A percentile compares a stretch with the other conserved stretches of the same genome.
phyloP scores from a whole-genome alignment of 106 monocot species.

The Narthecium ossifragum region DNA sequence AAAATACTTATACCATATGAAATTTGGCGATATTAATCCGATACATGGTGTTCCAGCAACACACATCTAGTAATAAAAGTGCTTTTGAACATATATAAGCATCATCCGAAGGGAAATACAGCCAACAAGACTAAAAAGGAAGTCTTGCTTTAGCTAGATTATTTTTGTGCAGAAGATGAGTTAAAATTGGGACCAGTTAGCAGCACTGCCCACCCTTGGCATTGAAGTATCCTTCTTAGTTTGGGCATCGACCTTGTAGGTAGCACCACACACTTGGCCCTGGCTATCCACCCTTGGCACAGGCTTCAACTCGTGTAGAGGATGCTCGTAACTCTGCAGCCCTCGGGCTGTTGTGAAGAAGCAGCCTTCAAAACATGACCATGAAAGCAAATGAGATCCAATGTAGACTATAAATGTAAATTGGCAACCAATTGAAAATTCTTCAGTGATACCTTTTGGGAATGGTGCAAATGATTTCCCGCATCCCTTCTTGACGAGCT shows the following conservation, averaged over 20 bases:
- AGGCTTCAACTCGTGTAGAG: conserved; percentile 29
- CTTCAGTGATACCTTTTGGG: conserved; percentile 46
- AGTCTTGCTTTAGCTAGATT: too few relatives aligned
- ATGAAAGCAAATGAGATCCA: background rate
- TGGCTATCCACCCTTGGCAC: conserved; percentile 36
- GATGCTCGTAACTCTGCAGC: conserved; percentile 66
- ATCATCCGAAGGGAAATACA: too few relatives aligned
- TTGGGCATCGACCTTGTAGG: conserved; percentile 25
- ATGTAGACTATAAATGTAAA: too few relatives aligned
- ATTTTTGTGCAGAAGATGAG: too few relatives aligned
- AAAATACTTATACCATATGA: too few relatives aligned
- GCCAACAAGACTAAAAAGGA: too few relatives aligned
- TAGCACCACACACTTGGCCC: conserved; percentile 41
- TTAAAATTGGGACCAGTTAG: conserved; percentile 61
- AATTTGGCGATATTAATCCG: too few relatives aligned
- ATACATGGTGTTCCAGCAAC: too few relatives aligned
- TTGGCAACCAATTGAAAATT: too few relatives aligned
- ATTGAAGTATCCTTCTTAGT: conserved; percentile 39
- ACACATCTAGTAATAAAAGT: too few relatives aligned
- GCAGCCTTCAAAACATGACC: conserved; percentile 30
- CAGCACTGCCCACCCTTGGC: conserved; percentile 54
- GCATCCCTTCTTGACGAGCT: conserved; percentile 39
- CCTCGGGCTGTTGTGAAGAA: conserved; percentile 58
- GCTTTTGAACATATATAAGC: too few relatives aligned
- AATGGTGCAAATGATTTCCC: conserved; percentile 71